Conservation (phyloP, 2,329 filamentous ascomycete genomes). For the Penicillium sp. region DNA sequence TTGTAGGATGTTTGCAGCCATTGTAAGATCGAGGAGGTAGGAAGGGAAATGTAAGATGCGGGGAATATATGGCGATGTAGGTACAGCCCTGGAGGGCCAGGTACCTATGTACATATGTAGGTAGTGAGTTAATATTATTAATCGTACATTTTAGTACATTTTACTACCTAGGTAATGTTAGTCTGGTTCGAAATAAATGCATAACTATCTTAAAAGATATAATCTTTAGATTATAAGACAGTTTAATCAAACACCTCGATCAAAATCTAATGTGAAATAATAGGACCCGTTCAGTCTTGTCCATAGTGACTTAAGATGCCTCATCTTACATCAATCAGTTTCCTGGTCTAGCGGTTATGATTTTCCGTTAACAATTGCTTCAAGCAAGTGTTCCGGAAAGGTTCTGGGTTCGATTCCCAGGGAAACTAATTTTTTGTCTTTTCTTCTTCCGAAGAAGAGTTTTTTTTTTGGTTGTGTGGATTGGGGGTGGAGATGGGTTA, state of each 20-base stretch:
- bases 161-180: no score
- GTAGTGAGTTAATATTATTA: background rate
- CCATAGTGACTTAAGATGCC: background rate
- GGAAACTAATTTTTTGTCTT: constrained; percentile 7
- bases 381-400: constrained; percentile 11
- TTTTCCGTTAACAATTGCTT: constrained; percentile 15
- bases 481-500: background rate
- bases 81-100: background rate
- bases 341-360: constrained; percentile 17
- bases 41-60: background rate
- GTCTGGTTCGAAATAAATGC: background rate
- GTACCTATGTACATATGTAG: background rate
- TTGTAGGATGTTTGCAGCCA: constrained; percentile 7
- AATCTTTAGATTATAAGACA: background rate
- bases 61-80: background rate
- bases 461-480: background rate
- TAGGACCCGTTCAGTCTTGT: background rate
- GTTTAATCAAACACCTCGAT: background rate
- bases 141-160: background rate
- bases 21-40: background rate
- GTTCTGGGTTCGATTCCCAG: constrained; percentile 16
- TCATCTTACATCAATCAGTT: background rate
- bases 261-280: background rate
- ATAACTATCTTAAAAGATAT: background rate
- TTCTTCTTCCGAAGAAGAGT: background rate